phyloP scores from a whole-genome alignment of 2,329 filamentous ascomycete genomes.

The Xenosphaeropsis pyriputrescens region DNA sequence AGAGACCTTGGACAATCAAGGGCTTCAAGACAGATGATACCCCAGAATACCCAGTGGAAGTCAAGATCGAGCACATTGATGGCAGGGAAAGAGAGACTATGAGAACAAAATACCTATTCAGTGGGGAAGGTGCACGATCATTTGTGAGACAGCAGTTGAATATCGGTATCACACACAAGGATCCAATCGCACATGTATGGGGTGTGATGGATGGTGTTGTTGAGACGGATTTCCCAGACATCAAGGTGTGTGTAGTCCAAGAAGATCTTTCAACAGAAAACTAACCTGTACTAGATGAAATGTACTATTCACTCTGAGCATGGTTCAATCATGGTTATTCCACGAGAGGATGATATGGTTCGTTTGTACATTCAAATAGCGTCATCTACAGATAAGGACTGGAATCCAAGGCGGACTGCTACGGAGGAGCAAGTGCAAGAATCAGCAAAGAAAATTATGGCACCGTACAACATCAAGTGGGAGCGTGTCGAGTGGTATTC shows the following conservation, averaged over 20 bases:
- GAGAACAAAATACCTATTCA: slow-evolving; percentile 55
- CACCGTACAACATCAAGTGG: slow-evolving; percentile 54
- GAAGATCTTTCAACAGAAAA: too few relatives aligned
- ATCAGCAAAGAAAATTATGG: slow-evolving; percentile 48
- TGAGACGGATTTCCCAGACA: slow-evolving; percentile 62
- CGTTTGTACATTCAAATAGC: slow-evolving; percentile 56
- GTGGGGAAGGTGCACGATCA: slow-evolving; percentile 57
- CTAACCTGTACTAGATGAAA: slow-evolving; percentile 36
- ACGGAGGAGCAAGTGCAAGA: slow-evolving; percentile 48
- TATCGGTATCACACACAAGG: slow-evolving; percentile 57
- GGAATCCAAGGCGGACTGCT: slow-evolving; percentile 46
- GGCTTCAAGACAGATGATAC: slow-evolving; percentile 33
- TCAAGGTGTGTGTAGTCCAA: slow-evolving; percentile 36
- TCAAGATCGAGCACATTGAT: slow-evolving; percentile 64
- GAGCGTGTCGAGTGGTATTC: slow-evolving; percentile 60
- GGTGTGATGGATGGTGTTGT: slow-evolving; percentile 64
- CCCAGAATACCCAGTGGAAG: slow-evolving; percentile 63
- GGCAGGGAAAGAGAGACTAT: slow-evolving; percentile 57
- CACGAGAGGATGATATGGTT: slow-evolving; percentile 53
- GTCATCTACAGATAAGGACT: slow-evolving; percentile 44
- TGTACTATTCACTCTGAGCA: slow-evolving; percentile 61
- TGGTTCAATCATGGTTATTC: slow-evolving; percentile 70
- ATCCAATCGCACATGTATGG: slow-evolving; percentile 59
- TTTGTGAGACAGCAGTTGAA: slow-evolving; percentile 48
- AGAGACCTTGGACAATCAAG: slow-evolving; percentile 50